A percentile compares a stretch with the other conserved stretches of the same genome.
Evolutionary conservation across 2,329 filamentous ascomycete genomes (phyloP).

Genomic region (Cladophialophora yegresii): DNA sequence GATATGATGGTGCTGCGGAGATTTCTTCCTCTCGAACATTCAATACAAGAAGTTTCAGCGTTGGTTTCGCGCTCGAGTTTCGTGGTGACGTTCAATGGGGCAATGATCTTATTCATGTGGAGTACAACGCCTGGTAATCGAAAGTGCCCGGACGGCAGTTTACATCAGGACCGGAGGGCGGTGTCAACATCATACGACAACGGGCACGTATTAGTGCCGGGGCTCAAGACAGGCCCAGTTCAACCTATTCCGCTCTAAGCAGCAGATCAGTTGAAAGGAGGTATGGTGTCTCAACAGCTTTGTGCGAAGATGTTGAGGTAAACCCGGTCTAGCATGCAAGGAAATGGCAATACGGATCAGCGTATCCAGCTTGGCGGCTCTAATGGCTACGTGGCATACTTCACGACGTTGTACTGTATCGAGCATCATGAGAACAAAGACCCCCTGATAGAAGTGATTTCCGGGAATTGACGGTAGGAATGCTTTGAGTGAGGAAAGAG

Average conservation of each 20-base stretch:
- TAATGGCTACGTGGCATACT: not conserved
- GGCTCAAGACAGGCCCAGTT: not conserved
- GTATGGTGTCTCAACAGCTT: not conserved
- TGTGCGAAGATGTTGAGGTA: not conserved
- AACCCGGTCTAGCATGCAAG: not conserved
- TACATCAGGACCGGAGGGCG: not conserved
- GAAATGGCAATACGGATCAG: not conserved
- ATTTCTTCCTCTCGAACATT: conserved; percentile 40
- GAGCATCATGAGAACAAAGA: not conserved
- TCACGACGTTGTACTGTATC: not conserved
- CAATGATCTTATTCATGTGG: conserved; percentile 40
- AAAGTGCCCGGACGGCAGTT: not conserved
- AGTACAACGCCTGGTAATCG: conserved; percentile 25
- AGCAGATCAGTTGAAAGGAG: not conserved
- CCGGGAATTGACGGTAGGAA: too few species aligned
- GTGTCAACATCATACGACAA: not conserved
- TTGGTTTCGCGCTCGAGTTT: conserved; percentile 38
- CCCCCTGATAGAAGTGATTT: too few species aligned
- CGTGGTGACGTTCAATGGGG: conserved; percentile 47
- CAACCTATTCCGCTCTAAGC: not conserved
- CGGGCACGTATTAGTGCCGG: not conserved
- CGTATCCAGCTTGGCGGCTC: not conserved
- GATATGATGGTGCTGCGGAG: conserved; percentile 48
- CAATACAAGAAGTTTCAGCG: conserved; percentile 36
- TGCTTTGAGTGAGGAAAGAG: not conserved